A percentile compares a stretch with the other conserved stretches of the same genome.
Conservation (phyloP, 176 grass and related monocot genomes). For the Chloris gayana region DNA sequence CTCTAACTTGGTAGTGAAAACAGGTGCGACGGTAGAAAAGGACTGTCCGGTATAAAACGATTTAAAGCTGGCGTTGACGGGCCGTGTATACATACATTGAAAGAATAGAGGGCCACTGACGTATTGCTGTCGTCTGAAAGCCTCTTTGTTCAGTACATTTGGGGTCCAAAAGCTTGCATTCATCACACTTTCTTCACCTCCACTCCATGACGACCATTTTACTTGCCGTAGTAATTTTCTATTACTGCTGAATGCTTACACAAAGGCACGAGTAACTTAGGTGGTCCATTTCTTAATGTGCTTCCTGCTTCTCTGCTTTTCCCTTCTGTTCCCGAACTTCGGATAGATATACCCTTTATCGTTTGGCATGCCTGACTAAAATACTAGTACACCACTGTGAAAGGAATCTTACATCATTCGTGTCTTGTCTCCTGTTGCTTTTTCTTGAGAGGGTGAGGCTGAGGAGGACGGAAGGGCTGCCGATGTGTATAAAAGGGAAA, state of each 20-base stretch:
- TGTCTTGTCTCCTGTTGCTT: conserved; percentile 48
- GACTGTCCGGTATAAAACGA: conserved; percentile 30
- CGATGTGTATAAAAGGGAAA: conserved; percentile 60
- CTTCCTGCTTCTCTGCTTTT: conserved; percentile 17
- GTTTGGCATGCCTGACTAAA: conserved; percentile 54
- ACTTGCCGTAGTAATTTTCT: conserved; percentile 31
- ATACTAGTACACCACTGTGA: conserved; percentile 40
- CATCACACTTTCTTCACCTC: conserved; percentile 25
- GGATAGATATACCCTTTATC: conserved; percentile 17
- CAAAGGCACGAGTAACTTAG: conserved; percentile 19
- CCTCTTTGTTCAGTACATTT: conserved; percentile 30
- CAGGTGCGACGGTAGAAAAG: conserved; percentile 24
- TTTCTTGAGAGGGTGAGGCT: conserved; percentile 14
- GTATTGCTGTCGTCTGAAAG: conserved; percentile 56
- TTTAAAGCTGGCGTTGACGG: conserved; percentile 36
- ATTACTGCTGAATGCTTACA: conserved; percentile 28
- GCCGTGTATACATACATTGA: conserved; percentile 2
- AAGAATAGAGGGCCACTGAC: conserved; percentile 39
- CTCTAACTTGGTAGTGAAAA: conserved; percentile 38
- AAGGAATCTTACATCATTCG: conserved; percentile 74
- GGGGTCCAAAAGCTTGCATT: conserved; percentile 36
- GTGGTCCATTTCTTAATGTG: conserved; percentile 45
- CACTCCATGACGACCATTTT: neutral
- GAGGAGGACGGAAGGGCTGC: conserved; percentile 15
- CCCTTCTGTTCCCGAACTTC: conserved; percentile 27